Evolutionary conservation across 306 rosid genomes (phyloP).

Genomic region (Medicago truncatula): DNA sequence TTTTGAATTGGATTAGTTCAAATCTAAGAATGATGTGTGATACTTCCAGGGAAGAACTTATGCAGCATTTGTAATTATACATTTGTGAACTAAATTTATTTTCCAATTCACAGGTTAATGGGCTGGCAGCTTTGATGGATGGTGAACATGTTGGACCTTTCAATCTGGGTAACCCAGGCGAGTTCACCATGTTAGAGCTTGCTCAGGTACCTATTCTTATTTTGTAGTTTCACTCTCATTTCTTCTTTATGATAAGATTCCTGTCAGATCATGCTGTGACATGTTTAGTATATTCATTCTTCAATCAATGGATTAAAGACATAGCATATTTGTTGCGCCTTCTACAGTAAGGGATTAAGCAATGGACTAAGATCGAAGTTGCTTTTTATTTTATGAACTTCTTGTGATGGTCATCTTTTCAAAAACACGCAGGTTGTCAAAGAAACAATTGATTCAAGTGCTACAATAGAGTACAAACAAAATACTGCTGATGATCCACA

Average conservation of each 20-base stretch:
- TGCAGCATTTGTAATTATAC: constrained; percentile 15
- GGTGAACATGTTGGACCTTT: constrained; percentile 96
- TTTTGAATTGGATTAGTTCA: constrained; percentile 17
- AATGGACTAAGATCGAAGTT: constrained; percentile 24
- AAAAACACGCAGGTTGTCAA: constrained; percentile 79
- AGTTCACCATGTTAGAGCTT: constrained; percentile 96
- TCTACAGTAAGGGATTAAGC: background rate
- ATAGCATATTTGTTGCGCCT: constrained; percentile 25
- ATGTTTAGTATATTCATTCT: constrained; percentile 32
- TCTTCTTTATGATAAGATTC: constrained; percentile 20
- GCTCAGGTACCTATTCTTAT: constrained; percentile 68
- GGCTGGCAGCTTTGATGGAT: constrained; percentile 87
- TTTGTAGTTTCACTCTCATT: constrained; percentile 11
- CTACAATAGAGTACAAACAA: constrained; percentile 83
- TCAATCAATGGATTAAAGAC: background rate
- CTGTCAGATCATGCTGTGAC: background rate
- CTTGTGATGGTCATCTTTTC: constrained; percentile 27
- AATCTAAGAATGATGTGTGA: constrained; percentile 12
- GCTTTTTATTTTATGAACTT: constrained; percentile 16
- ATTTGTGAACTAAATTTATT: constrained; percentile 31
- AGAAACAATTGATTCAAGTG: constrained; percentile 91
- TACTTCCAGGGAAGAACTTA: constrained; percentile 20
- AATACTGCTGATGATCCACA: constrained; percentile 99
- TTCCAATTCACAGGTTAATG: constrained; percentile 69
- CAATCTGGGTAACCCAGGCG: constrained; percentile 97